Evolutionary conservation across 257 asterid genomes (phyloP).

Genomic region (Eustoma russellianum): DNA sequence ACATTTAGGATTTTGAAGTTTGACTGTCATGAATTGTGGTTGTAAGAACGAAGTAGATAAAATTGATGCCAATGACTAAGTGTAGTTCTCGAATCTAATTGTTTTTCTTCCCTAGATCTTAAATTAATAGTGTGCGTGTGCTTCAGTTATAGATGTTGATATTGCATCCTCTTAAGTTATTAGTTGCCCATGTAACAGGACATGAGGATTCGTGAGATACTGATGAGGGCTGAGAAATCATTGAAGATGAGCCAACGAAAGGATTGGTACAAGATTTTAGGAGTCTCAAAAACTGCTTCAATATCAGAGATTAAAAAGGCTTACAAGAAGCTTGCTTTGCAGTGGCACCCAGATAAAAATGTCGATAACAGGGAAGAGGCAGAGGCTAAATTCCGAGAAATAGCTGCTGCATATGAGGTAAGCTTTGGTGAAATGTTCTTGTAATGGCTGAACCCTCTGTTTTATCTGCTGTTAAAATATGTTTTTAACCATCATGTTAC

Average conservation of each 20-base stretch:
- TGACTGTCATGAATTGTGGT: no score
- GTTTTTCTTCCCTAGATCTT: no score
- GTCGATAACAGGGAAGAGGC: conserved; percentile 91
- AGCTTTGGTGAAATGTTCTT: conserved; percentile 1
- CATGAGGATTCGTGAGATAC: conserved; percentile 53
- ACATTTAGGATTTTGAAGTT: no score
- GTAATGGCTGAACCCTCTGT: no score
- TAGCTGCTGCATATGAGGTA: conserved; percentile 99
- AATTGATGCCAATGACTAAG: no score
- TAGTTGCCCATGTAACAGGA: conserved; percentile 24
- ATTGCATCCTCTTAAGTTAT: no score
- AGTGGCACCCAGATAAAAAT: conserved; percentile 97
- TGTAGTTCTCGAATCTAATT: background rate
- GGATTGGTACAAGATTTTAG: conserved; percentile 96
- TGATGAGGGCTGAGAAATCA: conserved; percentile 70
- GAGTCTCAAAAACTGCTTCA: conserved; percentile 58
- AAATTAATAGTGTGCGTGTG: no score
- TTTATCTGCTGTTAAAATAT: background rate
- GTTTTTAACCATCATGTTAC: background rate
- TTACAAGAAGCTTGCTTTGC: conserved; percentile 90
- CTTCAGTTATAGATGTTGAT: no score
- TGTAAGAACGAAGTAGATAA: no score
- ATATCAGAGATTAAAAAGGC: conserved; percentile 84
- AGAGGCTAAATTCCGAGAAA: conserved; percentile 77
- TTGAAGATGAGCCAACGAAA: conserved; percentile 83